A percentile compares a stretch with the other conserved stretches of the same genome.
Conservation (phyloP, 495 filamentous ascomycete genomes). For the Geoglossum glabrum region DNA sequence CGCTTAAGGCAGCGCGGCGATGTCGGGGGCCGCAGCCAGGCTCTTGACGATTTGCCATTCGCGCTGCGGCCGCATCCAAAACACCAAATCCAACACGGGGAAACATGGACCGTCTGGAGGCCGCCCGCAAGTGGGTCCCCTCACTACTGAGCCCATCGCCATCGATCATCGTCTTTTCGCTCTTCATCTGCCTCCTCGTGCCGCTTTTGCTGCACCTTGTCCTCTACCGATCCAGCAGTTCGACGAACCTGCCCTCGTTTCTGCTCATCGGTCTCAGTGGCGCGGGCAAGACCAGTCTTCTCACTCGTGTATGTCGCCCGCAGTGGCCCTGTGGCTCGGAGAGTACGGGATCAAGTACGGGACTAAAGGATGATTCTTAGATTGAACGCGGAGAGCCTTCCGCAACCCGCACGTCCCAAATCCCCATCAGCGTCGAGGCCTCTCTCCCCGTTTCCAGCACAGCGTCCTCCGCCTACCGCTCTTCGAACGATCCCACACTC, state of each 20-base stretch:
- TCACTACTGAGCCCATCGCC: slow-evolving; percentile 23
- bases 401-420: slow-evolving; percentile 70
- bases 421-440: slow-evolving; percentile 49
- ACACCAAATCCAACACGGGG: neutral
- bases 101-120: neutral
- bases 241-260: slow-evolving; percentile 56
- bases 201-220: slow-evolving; percentile 62
- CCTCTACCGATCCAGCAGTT: slow-evolving; percentile 44
- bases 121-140: slow-evolving; percentile 5
- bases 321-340: neutral
- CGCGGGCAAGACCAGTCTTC: slow-evolving; percentile 71
- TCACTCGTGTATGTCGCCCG: slow-evolving; percentile 42
- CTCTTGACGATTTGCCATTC: neutral
- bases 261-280: slow-evolving; percentile 69
- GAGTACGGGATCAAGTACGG: too few relatives aligned
- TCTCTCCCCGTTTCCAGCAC: slow-evolving; percentile 42
- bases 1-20: neutral
- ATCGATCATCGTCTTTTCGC: slow-evolving; percentile 38
- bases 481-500: slow-evolving; percentile 44
- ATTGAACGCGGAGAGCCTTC: slow-evolving; percentile 25
- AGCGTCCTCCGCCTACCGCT: slow-evolving; percentile 49
- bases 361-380: slow-evolving; percentile 15
- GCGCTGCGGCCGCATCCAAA: neutral
- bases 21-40: neutral
- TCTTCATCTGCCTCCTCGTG: slow-evolving; percentile 46